Conservation (phyloP, 768 basidiomycete species). For the Paxillus ammoniavirescens region DNA sequence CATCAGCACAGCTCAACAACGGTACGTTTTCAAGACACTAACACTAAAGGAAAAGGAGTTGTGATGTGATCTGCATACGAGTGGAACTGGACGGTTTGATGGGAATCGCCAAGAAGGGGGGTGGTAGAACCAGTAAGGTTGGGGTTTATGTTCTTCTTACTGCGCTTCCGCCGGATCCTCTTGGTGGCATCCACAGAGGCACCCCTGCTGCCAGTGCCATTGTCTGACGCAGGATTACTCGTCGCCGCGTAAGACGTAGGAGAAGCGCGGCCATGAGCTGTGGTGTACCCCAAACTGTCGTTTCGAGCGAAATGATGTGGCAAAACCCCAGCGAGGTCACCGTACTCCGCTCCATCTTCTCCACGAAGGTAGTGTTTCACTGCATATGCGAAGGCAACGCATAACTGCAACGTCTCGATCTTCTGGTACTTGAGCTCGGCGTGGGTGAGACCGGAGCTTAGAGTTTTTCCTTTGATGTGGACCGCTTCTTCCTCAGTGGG, state of each 20-base stretch:
- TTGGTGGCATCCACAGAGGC: conserved; percentile 54
- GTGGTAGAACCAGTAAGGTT: conserved; percentile 41
- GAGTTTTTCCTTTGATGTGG: conserved; percentile 52
- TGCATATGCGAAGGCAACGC: conserved; percentile 70
- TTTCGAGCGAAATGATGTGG: conserved; percentile 57
- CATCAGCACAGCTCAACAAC: neutral
- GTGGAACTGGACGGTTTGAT: conserved; percentile 61
- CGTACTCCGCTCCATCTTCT: conserved; percentile 71
- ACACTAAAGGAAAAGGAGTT: conserved; percentile 83
- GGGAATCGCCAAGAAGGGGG: conserved; percentile 59
- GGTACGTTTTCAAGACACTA: conserved; percentile 20
- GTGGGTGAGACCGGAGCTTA: conserved; percentile 43
- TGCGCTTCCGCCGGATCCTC: conserved; percentile 67
- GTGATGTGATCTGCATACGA: conserved; percentile 55
- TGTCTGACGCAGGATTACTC: conserved; percentile 31
- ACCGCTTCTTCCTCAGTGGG: conserved; percentile 45
- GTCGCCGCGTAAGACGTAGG: conserved; percentile 43
- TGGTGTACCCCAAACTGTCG: conserved; percentile 42
- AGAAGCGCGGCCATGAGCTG: conserved; percentile 29
- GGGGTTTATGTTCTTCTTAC: conserved; percentile 47
- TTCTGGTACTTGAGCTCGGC: conserved; percentile 64
- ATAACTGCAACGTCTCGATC: conserved; percentile 64
- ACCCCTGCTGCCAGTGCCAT: conserved; percentile 18
- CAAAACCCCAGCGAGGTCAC: conserved; percentile 66
- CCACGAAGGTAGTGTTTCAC: conserved; percentile 80